Base-by-base conservation (phyloP, 2,329 filamentous ascomycete species). In the Colletotrichum shisoi region DNA sequence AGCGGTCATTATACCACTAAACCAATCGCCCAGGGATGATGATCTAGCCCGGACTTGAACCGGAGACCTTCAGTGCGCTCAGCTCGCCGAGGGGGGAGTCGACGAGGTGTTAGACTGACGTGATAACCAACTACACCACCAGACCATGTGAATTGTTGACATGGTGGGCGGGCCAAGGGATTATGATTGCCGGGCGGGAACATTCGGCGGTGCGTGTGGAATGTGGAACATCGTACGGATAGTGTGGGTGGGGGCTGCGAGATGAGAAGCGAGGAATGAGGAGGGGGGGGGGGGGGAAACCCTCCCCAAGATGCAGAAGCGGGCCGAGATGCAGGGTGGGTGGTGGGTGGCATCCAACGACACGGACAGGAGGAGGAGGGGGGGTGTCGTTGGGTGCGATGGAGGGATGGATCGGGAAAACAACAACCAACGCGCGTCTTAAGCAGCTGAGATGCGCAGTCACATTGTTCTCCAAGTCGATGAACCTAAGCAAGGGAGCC, bases 81-180 rank as follows among this genome's bases (percentile, higher is more conserved):
- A 37, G 24, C 31, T 27, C 15, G 3, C 0, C 8, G 19, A 17
- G 4, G 19, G 4, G 19, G 13, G 44, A 40, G 4, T 1, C 21
- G 15, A 13, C 9, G 4, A 17, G 6, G 3, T 76, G 79, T 81
- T 81, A 81, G 78, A 81, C 79, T 80, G 77, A 81, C 76, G 79
- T 80, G 79, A 81, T 81, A 80, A 81, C 79, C 79, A 80, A 80
- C 79, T 76, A 75, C 74, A 75, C 76, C 78, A 63, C 83, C 81
- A 65, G 62, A 68, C 65, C 65, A 37, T 31, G n/a, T 40, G 24
- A 27, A 27, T 27, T 44, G 13, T 5, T 42, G 34, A 0, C 8
- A 6, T 4, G 1, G 2, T 27, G 4, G 15, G 54, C 11, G 4
- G 3, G 21, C 17, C 37, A 8, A 8, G 27, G 11, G 0, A 37